Evolutionary conservation across 2,329 filamentous ascomycete genomes (phyloP), one percentile per base, ranked within the genome.

Genomic region (Cladosporium phlei): DNA sequence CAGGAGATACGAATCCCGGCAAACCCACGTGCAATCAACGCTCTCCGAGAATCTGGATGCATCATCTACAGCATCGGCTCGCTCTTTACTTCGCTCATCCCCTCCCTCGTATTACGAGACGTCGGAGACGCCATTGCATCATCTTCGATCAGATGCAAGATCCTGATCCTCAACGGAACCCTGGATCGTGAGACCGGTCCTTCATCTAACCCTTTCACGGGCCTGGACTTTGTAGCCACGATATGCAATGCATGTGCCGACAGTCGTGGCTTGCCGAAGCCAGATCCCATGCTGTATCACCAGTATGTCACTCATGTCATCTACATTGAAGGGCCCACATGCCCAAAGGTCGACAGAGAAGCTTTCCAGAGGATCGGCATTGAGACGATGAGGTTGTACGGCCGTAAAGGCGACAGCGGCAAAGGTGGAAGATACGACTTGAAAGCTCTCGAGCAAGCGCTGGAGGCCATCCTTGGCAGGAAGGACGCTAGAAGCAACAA

Each of bases 51-150:
- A 2, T 77, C 86, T 0, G 76, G 80, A 47, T 83, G 81, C 1
- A 75, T 96, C 7, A 79, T 97, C 35, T 97, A 95, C 69, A 90
- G 86, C 65, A 94, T 97, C 49, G 93, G 93, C n/a, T 90, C 85
- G 1, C 73, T 97, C 0, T 97, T 94, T 66, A 97, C 91, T 0
- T 91, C 86, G 4, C 79, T 97, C 25, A 76, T 95, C 1, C 91
- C 91, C 0, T 89, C 82, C 12, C 70, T 97, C 1, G 79, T 97
- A 4, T 75, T 95, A 5, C 77, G 81, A 19, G 86, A 85, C 3
- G 82, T 94, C 0, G 88, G 87, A 0, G 74, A 80, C 16, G 79
- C 81, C 0, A 69, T 75, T 1, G 66, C 68, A 11, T 72, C 67
- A 20, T 67, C 73, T 0, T 58, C 73, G 1, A 74, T 80, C 14